These are phyloP conservation scores for Sporopachydermia quercuum DNA, from an alignment of 805 yeast genomes.

Conservation along the genomic window DNA sequence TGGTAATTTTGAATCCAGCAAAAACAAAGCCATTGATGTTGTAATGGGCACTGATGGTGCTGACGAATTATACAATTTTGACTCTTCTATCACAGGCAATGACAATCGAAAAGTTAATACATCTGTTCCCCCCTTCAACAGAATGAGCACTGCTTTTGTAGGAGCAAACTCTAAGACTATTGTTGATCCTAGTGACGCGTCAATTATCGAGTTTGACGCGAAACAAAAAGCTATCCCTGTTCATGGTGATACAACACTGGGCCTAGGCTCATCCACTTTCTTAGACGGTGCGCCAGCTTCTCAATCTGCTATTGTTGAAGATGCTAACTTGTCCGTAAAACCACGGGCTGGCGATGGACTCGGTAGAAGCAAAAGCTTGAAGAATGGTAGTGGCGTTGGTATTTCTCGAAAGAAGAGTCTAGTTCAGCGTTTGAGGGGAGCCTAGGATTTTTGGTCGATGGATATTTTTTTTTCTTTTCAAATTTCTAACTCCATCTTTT, in stretches of 20 bases:
- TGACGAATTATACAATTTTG: slow-evolving; percentile 26
- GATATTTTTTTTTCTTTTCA: no score
- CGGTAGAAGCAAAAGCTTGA: slow-evolving; percentile 9
- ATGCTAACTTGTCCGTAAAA: slow-evolving; percentile 9
- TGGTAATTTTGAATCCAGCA: slow-evolving; percentile 23
- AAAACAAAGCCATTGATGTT: slow-evolving; percentile 49
- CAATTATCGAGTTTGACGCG: slow-evolving; percentile 54
- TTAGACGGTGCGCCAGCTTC: slow-evolving; percentile 93
- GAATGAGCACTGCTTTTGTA: slow-evolving; percentile 3
- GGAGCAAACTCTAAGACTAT: slow-evolving; percentile 8
- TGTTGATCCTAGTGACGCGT: slow-evolving; percentile 30
- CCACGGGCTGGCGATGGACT: slow-evolving; percentile 6
- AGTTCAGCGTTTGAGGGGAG: slow-evolving; percentile 41
- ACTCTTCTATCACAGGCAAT: slow-evolving; percentile 8
- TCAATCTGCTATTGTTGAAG: slow-evolving; percentile 26
- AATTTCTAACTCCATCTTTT: no score
- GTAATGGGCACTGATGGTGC: slow-evolving; percentile 61
- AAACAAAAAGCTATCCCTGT: slow-evolving; percentile 51
- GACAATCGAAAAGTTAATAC: not conserved
- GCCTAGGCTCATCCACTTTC: slow-evolving; percentile 85
- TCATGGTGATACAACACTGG: slow-evolving; percentile 77
- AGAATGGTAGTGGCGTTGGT: slow-evolving; percentile 27
- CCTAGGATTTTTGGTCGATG: slow-evolving; percentile 1
- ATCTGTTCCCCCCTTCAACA: slow-evolving; percentile 5
- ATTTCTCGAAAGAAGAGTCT: slow-evolving; percentile 76